Evolutionary conservation across 768 basidiomycete species (phyloP).

Genomic region (Pholiota conissans): DNA sequence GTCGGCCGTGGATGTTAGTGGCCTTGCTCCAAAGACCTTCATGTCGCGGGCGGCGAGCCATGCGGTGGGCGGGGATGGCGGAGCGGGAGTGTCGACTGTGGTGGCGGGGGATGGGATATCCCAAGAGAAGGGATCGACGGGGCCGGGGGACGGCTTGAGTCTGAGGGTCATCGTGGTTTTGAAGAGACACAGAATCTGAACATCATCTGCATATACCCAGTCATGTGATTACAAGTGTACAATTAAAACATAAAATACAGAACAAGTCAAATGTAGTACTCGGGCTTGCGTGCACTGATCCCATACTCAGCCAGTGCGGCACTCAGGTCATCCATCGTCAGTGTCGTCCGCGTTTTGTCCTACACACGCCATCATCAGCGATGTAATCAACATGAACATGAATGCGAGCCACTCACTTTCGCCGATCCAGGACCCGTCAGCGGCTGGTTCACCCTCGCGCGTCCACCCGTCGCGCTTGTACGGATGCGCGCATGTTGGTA

Average conservation of each 20-base stretch:
- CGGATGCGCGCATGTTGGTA: conserved; percentile 97
- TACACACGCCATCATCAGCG: conserved; percentile 25
- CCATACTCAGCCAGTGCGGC: conserved; percentile 95
- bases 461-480: conserved; percentile 79
- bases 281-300: conserved; percentile 90
- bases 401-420: conserved; percentile 44
- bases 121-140: conserved; percentile 66
- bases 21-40: conserved; percentile 82
- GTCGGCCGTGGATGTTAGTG: conserved; percentile 59
- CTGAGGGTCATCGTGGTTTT: conserved; percentile 41
- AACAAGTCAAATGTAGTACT: conserved; percentile 76
- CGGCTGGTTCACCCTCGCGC: conserved; percentile 62
- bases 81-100: conserved; percentile 36
- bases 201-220: not conserved
- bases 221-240: not conserved
- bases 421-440: conserved; percentile 56
- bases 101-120: conserved; percentile 41
- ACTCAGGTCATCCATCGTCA: conserved; percentile 97
- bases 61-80: conserved; percentile 75
- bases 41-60: conserved; percentile 87
- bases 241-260: not conserved
- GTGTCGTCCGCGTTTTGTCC: conserved; percentile 90
- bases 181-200: too few species aligned
- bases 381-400: not conserved
- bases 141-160: conserved; percentile 41